Evolutionary conservation across 495 filamentous ascomycete species (phyloP).

Genomic region (Penicillium goetzii): DNA sequence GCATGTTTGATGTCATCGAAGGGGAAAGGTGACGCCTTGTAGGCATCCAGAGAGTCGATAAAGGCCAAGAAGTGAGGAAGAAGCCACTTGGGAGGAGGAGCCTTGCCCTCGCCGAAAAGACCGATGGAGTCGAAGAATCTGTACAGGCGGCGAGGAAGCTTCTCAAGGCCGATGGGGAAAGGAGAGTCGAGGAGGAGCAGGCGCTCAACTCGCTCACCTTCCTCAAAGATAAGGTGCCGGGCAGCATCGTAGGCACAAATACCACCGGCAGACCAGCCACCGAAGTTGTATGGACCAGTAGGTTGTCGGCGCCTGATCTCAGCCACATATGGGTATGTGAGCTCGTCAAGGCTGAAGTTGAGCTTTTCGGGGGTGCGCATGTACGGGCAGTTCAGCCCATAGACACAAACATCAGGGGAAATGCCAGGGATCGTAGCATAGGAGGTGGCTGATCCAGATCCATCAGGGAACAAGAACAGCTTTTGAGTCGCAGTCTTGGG

Average conservation of each 20-base stretch:
- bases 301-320: constrained; percentile 75
- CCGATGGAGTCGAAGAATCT: constrained; percentile 79
- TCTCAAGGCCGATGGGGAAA: constrained; percentile 75
- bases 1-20: constrained; percentile 47
- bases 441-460: constrained; percentile 58
- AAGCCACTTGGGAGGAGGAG: constrained; percentile 75
- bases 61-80: constrained; percentile 82
- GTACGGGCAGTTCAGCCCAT: constrained; percentile 68
- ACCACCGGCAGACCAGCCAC: constrained; percentile 85
- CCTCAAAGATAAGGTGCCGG: constrained; percentile 67
- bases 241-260: constrained; percentile 86
- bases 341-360: constrained; percentile 57
- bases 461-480: constrained; percentile 56
- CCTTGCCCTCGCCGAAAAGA: constrained; percentile 71
- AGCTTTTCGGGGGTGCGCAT: constrained; percentile 63
- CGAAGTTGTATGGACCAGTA: constrained; percentile 68
- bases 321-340: constrained; percentile 61
- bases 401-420: constrained; percentile 57
- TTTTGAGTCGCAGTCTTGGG: constrained; percentile 46
- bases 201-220: constrained; percentile 69
- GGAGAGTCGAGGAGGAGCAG: constrained; percentile 85
- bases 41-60: constrained; percentile 73
- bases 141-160: constrained; percentile 75
- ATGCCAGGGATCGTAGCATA: constrained; percentile 64
- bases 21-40: constrained; percentile 57